Conservation (phyloP, 202 grass and related monocot species). For the Musa balbisiana region DNA sequence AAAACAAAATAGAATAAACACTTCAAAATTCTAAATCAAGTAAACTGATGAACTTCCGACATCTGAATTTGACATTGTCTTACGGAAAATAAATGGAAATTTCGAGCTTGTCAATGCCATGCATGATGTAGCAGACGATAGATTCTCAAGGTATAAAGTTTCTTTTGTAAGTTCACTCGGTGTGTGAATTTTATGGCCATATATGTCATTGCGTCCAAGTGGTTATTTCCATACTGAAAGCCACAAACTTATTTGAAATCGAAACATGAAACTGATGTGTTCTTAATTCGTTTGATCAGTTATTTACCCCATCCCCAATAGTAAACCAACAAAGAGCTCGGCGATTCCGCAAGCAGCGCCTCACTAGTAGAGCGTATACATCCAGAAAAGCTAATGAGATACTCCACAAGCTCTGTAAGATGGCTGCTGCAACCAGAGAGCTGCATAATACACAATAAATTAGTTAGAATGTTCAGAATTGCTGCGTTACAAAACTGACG, state of each 20-base stretch:
- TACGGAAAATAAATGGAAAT: no score
- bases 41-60: no score
- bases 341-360: slow-evolving; percentile 56
- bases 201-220: background rate
- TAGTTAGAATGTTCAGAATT: no score
- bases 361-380: slow-evolving; percentile 86
- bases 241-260: background rate
- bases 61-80: no score
- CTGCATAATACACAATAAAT: slow-evolving; percentile 29
- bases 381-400: slow-evolving; percentile 69
- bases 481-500: no score
- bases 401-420: slow-evolving; percentile 90
- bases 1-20: no score
- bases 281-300: background rate
- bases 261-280: background rate
- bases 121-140: background rate
- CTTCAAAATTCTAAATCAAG: no score
- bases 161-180: background rate
- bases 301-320: slow-evolving; percentile 76
- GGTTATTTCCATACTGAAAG: no score
- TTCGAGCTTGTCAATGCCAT: no score
- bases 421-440: slow-evolving; percentile 67
- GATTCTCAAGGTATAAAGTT: background rate
- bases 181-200: background rate
- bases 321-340: slow-evolving; percentile 56